These are phyloP conservation scores for Penicillium sp. DNA, from an alignment of 2,329 filamentous ascomycete genomes.

Conservation along the genomic window DNA sequence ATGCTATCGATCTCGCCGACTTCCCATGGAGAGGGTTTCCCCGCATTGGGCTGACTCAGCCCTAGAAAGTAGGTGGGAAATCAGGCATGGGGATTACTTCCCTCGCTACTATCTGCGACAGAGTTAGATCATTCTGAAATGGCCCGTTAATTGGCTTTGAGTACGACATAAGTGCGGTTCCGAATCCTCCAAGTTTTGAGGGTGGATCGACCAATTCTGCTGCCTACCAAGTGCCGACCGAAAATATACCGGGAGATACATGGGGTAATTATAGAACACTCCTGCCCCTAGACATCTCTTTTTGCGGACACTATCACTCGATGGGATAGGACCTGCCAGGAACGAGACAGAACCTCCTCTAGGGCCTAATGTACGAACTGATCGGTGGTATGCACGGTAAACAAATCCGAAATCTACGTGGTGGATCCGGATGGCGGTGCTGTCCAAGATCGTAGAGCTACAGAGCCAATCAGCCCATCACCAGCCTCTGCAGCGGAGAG, in stretches of 20 bases:
- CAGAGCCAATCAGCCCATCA: not conserved
- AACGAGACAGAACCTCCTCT: not conserved
- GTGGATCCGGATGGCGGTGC: not conserved
- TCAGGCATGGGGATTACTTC: not conserved
- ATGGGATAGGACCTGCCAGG: not conserved
- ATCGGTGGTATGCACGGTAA: not conserved
- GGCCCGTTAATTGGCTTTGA: no score
- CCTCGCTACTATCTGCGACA: no score
- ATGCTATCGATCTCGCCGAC: not conserved
- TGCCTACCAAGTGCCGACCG: constrained; percentile 2
- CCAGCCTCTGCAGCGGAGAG: not conserved
- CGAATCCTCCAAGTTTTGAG: not conserved
- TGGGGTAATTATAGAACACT: constrained; percentile 5
- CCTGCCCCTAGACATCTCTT: not conserved
- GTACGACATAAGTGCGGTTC: no score
- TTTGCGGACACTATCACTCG: not conserved
- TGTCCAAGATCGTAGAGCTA: not conserved
- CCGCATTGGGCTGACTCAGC: constrained; percentile 15
- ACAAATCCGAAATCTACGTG: not conserved
- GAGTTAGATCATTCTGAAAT: not conserved
- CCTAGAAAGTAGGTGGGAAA: not conserved
- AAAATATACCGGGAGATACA: not conserved
- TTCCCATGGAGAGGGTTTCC: constrained; percentile 5
- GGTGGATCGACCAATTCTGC: constrained; percentile 7
- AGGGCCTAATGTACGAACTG: not conserved